These are phyloP conservation scores for Pseudozyma flocculosa DNA, from an alignment of 1,284 basidiomycete genomes.

Conservation along the genomic window DNA sequence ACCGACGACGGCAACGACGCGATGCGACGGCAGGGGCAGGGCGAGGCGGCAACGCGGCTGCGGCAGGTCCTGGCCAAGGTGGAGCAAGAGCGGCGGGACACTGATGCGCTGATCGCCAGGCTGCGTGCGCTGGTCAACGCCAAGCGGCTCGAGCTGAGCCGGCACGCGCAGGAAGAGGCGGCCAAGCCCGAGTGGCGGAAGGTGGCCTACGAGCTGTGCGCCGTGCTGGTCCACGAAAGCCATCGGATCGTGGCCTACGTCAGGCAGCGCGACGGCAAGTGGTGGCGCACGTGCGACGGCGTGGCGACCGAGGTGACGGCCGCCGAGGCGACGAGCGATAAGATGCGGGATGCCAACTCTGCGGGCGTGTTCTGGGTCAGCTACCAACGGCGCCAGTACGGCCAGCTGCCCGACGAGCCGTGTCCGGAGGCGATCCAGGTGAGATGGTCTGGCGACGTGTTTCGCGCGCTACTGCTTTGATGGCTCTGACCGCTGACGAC, in stretches of 20 bases:
- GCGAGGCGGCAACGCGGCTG: constrained; percentile 23
- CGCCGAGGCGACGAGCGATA: constrained; percentile 15
- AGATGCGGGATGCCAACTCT: constrained; percentile 4
- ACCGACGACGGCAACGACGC: constrained; percentile 10
- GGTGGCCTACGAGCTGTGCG: constrained; percentile 23
- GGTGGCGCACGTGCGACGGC: constrained; percentile 21
- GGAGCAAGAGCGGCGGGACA: constrained; percentile 12
- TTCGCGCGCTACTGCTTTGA: neutral
- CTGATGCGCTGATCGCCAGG: constrained; percentile 15
- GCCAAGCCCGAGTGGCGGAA: constrained; percentile 20
- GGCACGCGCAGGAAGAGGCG: constrained; percentile 18
- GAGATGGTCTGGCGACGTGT: neutral
- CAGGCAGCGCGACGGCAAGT: constrained; percentile 17
- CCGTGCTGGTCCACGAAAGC: constrained; percentile 22
- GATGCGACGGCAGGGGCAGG: constrained; percentile 11
- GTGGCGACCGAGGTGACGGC: constrained; percentile 2
- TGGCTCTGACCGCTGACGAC: neutral
- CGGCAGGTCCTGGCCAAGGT: constrained; percentile 13
- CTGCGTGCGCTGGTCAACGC: constrained; percentile 14
- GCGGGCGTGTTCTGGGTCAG: constrained; percentile 24
- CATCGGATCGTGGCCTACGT: constrained; percentile 11
- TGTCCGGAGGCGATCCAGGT: constrained; percentile 11
- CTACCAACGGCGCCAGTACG: constrained; percentile 5
- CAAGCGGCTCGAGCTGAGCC: constrained; percentile 12
- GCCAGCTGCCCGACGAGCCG: constrained; percentile 3